Evolutionary conservation across 2,329 filamentous ascomycete genomes (phyloP).

Genomic region (Rhynchosporium secalis): DNA sequence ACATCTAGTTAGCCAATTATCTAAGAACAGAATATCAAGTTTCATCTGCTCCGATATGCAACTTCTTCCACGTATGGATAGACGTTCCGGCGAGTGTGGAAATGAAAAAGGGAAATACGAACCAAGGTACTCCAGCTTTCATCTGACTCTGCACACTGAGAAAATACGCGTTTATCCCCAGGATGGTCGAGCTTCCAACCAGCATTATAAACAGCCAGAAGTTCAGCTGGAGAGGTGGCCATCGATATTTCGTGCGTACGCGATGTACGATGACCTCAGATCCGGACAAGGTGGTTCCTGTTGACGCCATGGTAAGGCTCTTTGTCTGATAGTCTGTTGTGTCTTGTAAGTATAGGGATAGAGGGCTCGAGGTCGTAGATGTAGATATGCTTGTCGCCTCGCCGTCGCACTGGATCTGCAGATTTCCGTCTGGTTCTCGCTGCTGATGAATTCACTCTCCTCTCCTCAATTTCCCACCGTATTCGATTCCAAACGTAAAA

Average conservation of each 20-base stretch:
- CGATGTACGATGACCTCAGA: slow-evolving; percentile 33
- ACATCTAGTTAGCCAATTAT: background rate
- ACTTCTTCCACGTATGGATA: too few relatives aligned
- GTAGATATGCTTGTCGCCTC: too few relatives aligned
- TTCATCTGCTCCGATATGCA: background rate
- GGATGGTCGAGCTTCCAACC: slow-evolving; percentile 55
- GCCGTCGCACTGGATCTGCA: too few relatives aligned
- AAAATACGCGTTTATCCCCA: slow-evolving; percentile 63
- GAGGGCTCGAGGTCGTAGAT: too few relatives aligned
- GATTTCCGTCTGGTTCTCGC: too few relatives aligned
- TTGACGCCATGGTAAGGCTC: slow-evolving; percentile 31
- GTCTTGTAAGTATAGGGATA: too few relatives aligned
- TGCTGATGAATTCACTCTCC: too few relatives aligned
- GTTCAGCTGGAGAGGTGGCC: slow-evolving; percentile 67
- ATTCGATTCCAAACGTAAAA: background rate
- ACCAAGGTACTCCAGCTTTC: slow-evolving; percentile 60
- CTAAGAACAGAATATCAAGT: background rate
- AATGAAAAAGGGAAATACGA: slow-evolving; percentile 33
- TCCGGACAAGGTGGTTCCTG: slow-evolving; percentile 30
- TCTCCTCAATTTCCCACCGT: too few relatives aligned
- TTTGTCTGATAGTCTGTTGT: too few relatives aligned
- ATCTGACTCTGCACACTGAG: slow-evolving; percentile 59
- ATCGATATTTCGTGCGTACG: slow-evolving; percentile 54
- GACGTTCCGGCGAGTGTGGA: too few relatives aligned
- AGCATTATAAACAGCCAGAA: slow-evolving; percentile 69